A percentile compares a stretch with the other conserved stretches of the same genome.
phyloP scores from a whole-genome alignment of 768 basidiomycete genomes.

The Neoboletus subvelutipes region DNA sequence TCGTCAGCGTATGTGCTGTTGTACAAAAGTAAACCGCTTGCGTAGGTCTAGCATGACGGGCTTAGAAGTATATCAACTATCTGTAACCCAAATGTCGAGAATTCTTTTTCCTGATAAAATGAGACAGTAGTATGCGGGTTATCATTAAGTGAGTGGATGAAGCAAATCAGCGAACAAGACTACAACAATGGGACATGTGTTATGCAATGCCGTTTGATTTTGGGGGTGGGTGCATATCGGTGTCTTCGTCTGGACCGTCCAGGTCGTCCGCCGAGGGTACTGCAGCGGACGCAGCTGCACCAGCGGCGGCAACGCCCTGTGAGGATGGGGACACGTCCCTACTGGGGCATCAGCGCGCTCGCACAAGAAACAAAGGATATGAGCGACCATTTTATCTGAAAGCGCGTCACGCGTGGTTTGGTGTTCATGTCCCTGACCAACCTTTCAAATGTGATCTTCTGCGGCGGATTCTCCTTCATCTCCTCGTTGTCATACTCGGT shows the following conservation, averaged over 20 bases:
- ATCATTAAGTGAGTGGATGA: conserved; percentile 2
- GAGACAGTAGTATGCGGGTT: conserved; percentile 13
- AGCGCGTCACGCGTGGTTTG: conserved; percentile 92
- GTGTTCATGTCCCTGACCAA: conserved; percentile 85
- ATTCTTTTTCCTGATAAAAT: not conserved
- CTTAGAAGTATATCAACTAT: conserved; percentile 17
- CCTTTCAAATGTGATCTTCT: conserved; percentile 68
- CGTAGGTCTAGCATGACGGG: conserved; percentile 18
- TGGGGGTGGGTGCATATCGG: conserved; percentile 11
- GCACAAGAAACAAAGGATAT: not conserved
- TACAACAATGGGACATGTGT: conserved; percentile 1
- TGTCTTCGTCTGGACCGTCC: conserved; percentile 41
- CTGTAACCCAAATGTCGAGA: conserved; percentile 13
- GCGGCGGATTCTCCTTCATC: conserved; percentile 75
- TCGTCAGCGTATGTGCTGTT: conserved; percentile 87
- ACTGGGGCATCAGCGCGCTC: not conserved
- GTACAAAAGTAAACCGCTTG: conserved; percentile 66
- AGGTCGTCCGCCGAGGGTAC: conserved; percentile 74
- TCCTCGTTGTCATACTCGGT: conserved; percentile 97
- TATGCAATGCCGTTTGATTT: conserved; percentile 29
- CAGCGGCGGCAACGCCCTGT: conserved; percentile 44
- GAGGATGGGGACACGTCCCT: conserved; percentile 68
- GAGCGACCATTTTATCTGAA: conserved; percentile 82
- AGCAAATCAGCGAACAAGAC: not conserved
- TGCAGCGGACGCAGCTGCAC: conserved; percentile 69